phyloP scores from a whole-genome alignment of 371 early-diverging fungal species.

The Phascolomyces articulosus region DNA sequence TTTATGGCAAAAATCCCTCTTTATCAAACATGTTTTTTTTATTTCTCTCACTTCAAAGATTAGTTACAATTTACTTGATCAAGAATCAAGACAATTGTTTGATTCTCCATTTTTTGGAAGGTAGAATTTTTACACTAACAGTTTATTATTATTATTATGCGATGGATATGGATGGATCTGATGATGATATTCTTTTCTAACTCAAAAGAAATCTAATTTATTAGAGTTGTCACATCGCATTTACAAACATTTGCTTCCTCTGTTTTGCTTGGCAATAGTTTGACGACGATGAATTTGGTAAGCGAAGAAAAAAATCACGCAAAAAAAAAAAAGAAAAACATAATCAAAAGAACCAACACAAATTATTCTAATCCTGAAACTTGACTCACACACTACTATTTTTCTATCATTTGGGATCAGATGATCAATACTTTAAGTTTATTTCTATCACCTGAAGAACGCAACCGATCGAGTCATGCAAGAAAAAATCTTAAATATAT shows the following conservation, averaged over 20 bases:
- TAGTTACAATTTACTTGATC: conserved; percentile 53
- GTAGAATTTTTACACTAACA: no score
- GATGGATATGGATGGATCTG: no score
- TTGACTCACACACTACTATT: no score
- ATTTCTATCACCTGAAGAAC: conserved; percentile 55
- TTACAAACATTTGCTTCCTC: conserved; percentile 60
- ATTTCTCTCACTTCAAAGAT: conserved; percentile 34
- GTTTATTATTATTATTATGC: no score
- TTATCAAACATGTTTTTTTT: neutral
- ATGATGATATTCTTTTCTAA: no score
- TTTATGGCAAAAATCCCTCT: no score
- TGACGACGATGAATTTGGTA: conserved; percentile 66
- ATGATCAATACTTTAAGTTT: conserved; percentile 62
- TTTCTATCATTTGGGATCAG: conserved; percentile 21
- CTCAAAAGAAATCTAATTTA: neutral
- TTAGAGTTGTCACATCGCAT: conserved; percentile 60
- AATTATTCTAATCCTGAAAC: no score
- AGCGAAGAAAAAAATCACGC: neutral
- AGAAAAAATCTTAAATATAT: conserved; percentile 61
- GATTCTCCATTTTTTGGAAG: conserved; percentile 57
- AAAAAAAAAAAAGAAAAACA: no score
- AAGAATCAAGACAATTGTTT: conserved; percentile 56
- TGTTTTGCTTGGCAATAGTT: conserved; percentile 53
- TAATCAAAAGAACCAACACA: no score
- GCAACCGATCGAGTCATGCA: conserved; percentile 62